Base-by-base conservation (phyloP, 805 yeast genomes). In the Starmerella geochares region DNA sequence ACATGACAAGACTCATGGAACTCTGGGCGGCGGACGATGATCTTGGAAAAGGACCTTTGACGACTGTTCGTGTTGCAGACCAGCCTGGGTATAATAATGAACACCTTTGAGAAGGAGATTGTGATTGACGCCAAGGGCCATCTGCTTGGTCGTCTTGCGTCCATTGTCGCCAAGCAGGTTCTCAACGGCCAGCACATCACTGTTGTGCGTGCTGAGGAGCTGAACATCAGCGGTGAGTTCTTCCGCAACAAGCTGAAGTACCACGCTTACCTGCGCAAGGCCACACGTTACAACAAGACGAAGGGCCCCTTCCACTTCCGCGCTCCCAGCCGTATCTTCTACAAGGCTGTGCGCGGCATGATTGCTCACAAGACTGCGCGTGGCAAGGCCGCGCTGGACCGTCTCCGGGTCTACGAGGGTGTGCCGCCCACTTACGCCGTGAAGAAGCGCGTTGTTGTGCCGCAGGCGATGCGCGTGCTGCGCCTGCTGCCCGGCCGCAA, bases 261-360 rank as follows among this genome's bases (percentile, higher is more conserved):
- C 92, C 96, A 88, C 77, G 99, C 94, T 73, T 92, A 88, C 87
- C 83, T 92, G 76, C 88, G 98, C 83, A 92, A 92, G 83, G 85
- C 94, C 68, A 88, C 98, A 71, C 84, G 95, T 78, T 92, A 74
- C 88, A 92, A 92, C 95, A 87, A 87, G 79, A 83, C 80, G 69
- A 83, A 87, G 74, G 99, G 98, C 79, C 97, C 97, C 70, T 92
- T 90, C 96, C 99, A 92, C 75, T 92, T 92, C 95, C 92, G 97
- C 78, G 99, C 99, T 60, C 99, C 99, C 75, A 88, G 97, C 60
- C 87, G 97, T 79, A 90, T 92, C 77, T 87, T 92, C 77, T 88
- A 88, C 94, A 92, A 92, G 84, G 96, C 99, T 70, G 76, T 92
- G 73, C 85, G 95, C 73, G 99, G 99, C 78, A 92, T 92, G 99